Base-by-base conservation (phyloP, 371 early-diverging fungal species). In the Mucor lusitanicus region DNA sequence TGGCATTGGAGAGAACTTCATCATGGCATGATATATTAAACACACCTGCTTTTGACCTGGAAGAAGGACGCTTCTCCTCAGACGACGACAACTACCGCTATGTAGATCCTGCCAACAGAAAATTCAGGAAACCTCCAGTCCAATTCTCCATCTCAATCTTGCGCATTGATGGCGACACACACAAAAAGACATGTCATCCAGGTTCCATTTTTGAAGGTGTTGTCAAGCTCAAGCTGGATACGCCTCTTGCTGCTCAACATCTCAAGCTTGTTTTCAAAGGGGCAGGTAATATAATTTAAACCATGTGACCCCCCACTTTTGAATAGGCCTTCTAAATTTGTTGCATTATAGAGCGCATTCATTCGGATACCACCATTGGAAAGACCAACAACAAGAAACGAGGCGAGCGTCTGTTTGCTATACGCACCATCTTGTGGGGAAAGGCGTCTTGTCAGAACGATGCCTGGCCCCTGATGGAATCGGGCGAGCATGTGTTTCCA, bases 191-290 rank as follows among this genome's bases (percentile, higher is more conserved):
- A 7, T 75, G 74, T 30, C 67, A 73, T 32, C 82, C 82, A 1
- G 82, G 79, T 0, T 73, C 79, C 1, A 65, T 72, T 13, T 61
- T 81, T 63, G 67, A 76, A 65, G 82, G 82, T 11, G 67, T 55
- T 1, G 70, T 81, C 13, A 48, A 64, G 6, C 32, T 81, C 4
- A 67, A 70, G 21, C 46, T 81, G 0, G 68, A 59, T 17, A 69
- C 68, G 12, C 74, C 79, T 15, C 46, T 81, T 4, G 72, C 73
- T 21, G 79, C 79, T 15, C 74, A 74, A 42, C 69, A 70, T n/a
- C 64, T 81, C 17, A 76, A 70, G 40, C 69, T 81, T 8, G 53
- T 72, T 1, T 81, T 79, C 57, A 76, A 70, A 66, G 79, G 65
- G 27, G 63, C 71, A 50, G 79, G 82, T 78, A 68, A 60, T 1